phyloP scores from a whole-genome alignment of 2,329 filamentous ascomycete species.

The Hypoxylon sp. region DNA sequence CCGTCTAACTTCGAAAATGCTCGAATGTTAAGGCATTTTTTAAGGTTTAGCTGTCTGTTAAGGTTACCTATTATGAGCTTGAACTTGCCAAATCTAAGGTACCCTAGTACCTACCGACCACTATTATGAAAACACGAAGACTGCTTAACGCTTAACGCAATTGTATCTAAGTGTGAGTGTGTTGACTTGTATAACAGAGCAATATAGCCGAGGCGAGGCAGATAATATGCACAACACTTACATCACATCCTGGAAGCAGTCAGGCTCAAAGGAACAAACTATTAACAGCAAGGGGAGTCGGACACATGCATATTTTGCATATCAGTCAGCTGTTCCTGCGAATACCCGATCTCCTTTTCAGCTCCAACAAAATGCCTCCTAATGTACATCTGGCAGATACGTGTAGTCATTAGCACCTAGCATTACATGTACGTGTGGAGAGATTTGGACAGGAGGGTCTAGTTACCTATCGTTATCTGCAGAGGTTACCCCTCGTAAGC shows the following conservation, averaged over 20 bases:
- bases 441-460: conserved; percentile 13
- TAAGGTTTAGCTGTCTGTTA: conserved; percentile 12
- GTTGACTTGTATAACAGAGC: conserved; percentile 9
- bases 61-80: not conserved
- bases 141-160: not conserved
- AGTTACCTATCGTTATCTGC: conserved; percentile 38
- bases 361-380: conserved; percentile 20
- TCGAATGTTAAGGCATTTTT: too few species aligned
- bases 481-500: conserved; percentile 19
- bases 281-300: conserved; percentile 1
- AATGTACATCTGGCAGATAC: conserved; percentile 19
- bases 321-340: conserved; percentile 19
- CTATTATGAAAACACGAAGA: not conserved
- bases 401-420: conserved; percentile 31
- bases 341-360: conserved; percentile 18
- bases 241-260: conserved; percentile 26
- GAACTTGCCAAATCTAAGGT: too few species aligned
- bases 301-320: conserved; percentile 12
- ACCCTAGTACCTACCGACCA: too few species aligned
- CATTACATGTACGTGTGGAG: conserved; percentile 30
- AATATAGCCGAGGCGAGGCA: conserved; percentile 10
- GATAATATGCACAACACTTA: conserved; percentile 1
- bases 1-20: too few species aligned
- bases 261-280: conserved; percentile 26
- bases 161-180: conserved; percentile 2